These are phyloP conservation scores for Hyaloperonospora brassicae DNA, from an alignment of 352 stramenopile species.

Conservation along the genomic window DNA sequence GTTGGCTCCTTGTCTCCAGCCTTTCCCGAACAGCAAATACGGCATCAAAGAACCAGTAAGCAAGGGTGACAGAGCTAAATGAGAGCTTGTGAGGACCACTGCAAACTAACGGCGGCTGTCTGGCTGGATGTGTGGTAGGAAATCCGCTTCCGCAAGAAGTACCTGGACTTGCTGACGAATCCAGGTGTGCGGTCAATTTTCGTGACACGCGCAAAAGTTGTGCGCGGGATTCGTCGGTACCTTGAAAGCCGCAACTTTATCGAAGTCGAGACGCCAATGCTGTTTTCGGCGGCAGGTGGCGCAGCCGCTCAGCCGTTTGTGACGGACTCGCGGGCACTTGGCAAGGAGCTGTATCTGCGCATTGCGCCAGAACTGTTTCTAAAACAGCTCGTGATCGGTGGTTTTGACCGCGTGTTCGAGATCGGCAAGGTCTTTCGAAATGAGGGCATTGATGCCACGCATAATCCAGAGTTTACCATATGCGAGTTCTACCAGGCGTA, in stretches of 20 bases:
- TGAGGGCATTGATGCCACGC: constrained; percentile 95
- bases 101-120: neutral
- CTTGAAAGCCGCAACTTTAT: constrained; percentile 70
- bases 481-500: constrained; percentile 99
- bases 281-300: constrained; percentile 96
- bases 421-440: constrained; percentile 98
- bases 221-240: constrained; percentile 53
- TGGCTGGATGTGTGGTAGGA: constrained; percentile 73
- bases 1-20: constrained; percentile 91
- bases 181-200: constrained; percentile 90
- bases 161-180: constrained; percentile 98
- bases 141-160: constrained; percentile 96
- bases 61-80: neutral
- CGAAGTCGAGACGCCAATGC: constrained; percentile 96
- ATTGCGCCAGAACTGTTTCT: constrained; percentile 98
- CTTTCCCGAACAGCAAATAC: constrained; percentile 89
- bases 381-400: constrained; percentile 92
- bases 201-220: constrained; percentile 83
- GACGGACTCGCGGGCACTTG: constrained; percentile 95
- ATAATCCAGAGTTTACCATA: constrained; percentile 99
- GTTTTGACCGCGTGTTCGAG: constrained; percentile 98
- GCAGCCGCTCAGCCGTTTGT: constrained; percentile 97
- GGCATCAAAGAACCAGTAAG: constrained; percentile 85
- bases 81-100: neutral
- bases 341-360: constrained; percentile 93